A percentile compares a stretch with the other conserved stretches of the same genome.
Evolutionary conservation across 192 early-diverging fungal species (phyloP).

Genomic region (Backusella liffmaniae): DNA sequence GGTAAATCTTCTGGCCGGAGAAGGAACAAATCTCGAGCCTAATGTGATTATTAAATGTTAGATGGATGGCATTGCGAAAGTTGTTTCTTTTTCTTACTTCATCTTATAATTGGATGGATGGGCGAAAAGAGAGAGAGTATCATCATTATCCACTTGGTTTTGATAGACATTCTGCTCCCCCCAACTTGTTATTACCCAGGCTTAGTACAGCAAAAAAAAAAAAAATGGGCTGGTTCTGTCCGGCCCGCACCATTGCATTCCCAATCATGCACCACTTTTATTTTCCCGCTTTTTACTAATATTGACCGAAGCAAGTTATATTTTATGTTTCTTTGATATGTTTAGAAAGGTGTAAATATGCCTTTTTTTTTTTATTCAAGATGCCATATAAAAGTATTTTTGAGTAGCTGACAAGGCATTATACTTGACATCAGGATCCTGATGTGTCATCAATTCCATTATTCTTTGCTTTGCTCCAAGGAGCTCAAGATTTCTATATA

Average conservation of each 20-base stretch:
- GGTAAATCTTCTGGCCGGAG: constrained; percentile 99
- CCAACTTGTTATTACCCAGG: not conserved
- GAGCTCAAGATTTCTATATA: constrained; percentile 65
- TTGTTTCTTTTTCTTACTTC: constrained; percentile 2
- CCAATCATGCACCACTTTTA: too few species aligned
- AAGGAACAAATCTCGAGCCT: constrained; percentile 94
- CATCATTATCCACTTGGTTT: not conserved
- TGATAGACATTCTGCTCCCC: constrained; percentile 1
- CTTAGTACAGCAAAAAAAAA: not conserved
- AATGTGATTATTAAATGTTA: not conserved
- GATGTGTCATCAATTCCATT: constrained; percentile 94
- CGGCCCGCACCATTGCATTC: not conserved
- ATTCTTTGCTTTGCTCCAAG: constrained; percentile 90
- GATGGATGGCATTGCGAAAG: not conserved
- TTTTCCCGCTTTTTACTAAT: not conserved
- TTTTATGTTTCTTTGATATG: too few species aligned
- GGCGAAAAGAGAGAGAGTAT: constrained; percentile 3
- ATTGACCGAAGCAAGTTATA: too few species aligned
- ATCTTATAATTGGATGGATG: constrained; percentile 15
- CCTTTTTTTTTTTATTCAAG: constrained; percentile 13
- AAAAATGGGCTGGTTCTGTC: not conserved
- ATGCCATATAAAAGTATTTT: constrained; percentile 45
- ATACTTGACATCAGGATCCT: constrained; percentile 88
- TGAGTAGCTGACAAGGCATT: constrained; percentile 87
- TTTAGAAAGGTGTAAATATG: not conserved